Percentiles rank a stretch among this genome's conserved stretches.
phyloP scores from a whole-genome alignment of 306 rosid species.

The Parietaria judaica region DNA sequence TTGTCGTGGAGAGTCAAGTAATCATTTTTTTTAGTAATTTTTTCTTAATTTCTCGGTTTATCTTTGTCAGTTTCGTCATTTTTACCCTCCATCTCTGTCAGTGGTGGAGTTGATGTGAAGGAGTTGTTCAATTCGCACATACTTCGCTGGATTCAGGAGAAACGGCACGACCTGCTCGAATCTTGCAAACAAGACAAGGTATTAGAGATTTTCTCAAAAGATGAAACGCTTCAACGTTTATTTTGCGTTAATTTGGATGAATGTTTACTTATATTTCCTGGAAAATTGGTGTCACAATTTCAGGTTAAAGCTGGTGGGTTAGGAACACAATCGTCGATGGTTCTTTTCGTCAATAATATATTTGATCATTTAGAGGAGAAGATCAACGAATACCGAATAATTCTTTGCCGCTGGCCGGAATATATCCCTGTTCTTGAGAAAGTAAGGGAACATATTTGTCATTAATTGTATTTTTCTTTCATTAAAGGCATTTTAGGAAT shows the following conservation, averaged over 20 bases:
- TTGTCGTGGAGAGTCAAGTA: constrained; percentile 27
- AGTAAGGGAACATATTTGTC: constrained; percentile 12
- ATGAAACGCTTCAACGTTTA: background rate
- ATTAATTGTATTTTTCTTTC: too few species aligned
- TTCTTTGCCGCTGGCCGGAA: constrained; percentile 30
- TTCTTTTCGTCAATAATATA: constrained; percentile 22
- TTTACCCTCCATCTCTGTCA: constrained; percentile 13
- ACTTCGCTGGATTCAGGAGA: constrained; percentile 26
- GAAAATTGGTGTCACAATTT: background rate
- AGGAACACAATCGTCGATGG: constrained; percentile 19
- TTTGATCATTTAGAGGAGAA: constrained; percentile 19
- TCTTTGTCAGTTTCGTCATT: constrained; percentile 1
- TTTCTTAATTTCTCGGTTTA: background rate
- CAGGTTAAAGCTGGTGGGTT: constrained; percentile 24
- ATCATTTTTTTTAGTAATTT: background rate
- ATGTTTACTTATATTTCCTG: background rate
- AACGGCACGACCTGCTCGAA: constrained; percentile 21
- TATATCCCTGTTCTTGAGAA: constrained; percentile 22
- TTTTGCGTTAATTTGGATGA: background rate
- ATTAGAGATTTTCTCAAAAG: background rate
- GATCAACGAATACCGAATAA: constrained; percentile 24
- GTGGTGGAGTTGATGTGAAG: constrained; percentile 30
- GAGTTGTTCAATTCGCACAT: constrained; percentile 26
- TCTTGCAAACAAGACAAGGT: constrained; percentile 32
- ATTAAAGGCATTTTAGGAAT: too few species aligned